Base-by-base conservation (phyloP, 1,284 basidiomycete genomes). In the Puccinia hordei region DNA sequence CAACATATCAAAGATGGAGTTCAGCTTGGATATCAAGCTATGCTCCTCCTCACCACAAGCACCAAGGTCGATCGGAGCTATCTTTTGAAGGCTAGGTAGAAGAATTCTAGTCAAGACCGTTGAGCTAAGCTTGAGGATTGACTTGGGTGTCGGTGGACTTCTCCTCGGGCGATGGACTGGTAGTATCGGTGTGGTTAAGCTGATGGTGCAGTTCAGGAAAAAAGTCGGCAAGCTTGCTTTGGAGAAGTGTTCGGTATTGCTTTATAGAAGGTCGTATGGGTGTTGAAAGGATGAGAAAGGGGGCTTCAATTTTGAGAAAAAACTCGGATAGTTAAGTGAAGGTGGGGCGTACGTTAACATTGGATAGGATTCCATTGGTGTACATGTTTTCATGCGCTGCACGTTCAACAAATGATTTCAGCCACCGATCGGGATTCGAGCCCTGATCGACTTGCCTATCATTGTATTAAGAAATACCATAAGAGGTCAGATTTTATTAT, bases 301-400 rank as follows among this genome's bases (percentile, higher is more conserved):
- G 51, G 10, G 17, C 27, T n/a, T 44, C 46, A 49, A 12, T n/a
- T 24, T n/a, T n/a, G 59, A 41, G 22, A 51, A 61, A 59, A 22
- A 57, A 27, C 9, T 59, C n/a, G 30, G 46, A n/a, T 0, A 12
- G 13, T 13, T 22, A 27, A 38, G 24, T 41, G 33, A 19, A 27
- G 3, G 0, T 15, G 27, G 15, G 1, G 24, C 65, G 22, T 61
- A 78, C 76, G 38, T 78, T 78, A 8, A 78, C 22, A 38, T 78
- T 78, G 2, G 76, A 78, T 5, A 78, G 57, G 9, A 78, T 78
- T 24, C 76, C 76, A 27, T 78, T 78, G 17, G 76, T 78, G 55
- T 78, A 78, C 76, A 78, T 78, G 35, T 78, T 78, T 71, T 78
- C 76, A 24, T 78, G 76, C 35, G 66, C 76, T 24, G 76, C 76